Evolutionary conservation across 768 basidiomycete genomes (phyloP), one percentile per base, ranked within the genome.

Genomic region (Macrolepiota dolichaula): DNA sequence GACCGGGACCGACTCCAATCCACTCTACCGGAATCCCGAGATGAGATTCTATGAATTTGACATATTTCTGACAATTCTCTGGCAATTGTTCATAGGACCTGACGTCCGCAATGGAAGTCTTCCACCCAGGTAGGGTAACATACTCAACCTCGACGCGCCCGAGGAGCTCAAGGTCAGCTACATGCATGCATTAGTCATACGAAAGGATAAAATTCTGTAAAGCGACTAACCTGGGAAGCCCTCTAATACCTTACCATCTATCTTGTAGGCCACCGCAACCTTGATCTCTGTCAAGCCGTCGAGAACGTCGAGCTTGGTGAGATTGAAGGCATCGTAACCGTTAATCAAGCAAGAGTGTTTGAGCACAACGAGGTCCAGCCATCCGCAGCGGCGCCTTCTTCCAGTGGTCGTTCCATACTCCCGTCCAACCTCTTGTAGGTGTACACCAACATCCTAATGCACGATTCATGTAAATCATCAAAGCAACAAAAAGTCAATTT

Each of bases 341-440:
- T 99, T 99, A 82, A 99, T 93, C 63, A 92, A 76, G 70, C 80
- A 86, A 6, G 96, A 98, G 74, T 98, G 89, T 72, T 87, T 89
- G 80, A 99, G 83, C 44, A 98, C 94, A 59, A 98, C 93, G 13
- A 98, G 81, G 74, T 99, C 97, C 49, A 99, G 86, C 97, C 97
- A 99, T 12, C 97, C 97, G 73, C 95, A 94, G 57, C 97, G 89
- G 61, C 97, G 83, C 38, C 91, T 80, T 29, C 97, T 87, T 6
- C 97, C 97, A 0, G 97, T 99, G 1, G 95, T 97, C 25, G 85
- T 87, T 19, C 97, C 97, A 65, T 83, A 97, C 72, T 99, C 97
- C 50, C 81, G 82, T 4, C 97, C 97, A 7, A 98, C 88, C 74
- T 96, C 93, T 79, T 98, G 97, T 17, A 99, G 76, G 67, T 94